Conservation (phyloP, 116 monocot species). For the Cymodocea nodosa region DNA sequence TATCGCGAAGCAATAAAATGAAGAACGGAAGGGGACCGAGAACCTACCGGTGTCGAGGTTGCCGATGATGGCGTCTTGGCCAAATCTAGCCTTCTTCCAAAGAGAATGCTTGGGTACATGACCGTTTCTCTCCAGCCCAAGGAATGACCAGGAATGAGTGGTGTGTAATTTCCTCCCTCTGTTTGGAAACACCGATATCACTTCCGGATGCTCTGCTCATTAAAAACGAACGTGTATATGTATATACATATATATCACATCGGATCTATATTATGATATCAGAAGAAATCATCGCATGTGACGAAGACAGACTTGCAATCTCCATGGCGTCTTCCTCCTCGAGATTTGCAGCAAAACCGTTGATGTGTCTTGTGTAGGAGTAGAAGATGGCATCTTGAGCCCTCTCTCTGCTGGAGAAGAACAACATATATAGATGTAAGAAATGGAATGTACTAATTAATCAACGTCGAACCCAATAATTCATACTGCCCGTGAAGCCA, state of each 20-base stretch:
- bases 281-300: background rate
- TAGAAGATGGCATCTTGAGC: slow-evolving; percentile 56
- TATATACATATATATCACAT: background rate
- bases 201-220: slow-evolving; percentile 31
- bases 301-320: slow-evolving; percentile 28
- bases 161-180: slow-evolving; percentile 37
- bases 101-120: slow-evolving; percentile 22
- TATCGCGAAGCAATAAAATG: background rate
- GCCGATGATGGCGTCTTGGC: slow-evolving; percentile 13
- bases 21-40: background rate
- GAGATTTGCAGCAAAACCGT: slow-evolving; percentile 61
- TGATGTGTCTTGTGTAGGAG: slow-evolving; percentile 59
- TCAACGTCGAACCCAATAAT: too few species aligned
- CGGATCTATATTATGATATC: too few species aligned
- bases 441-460: background rate
- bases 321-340: slow-evolving; percentile 36
- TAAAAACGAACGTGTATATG: slow-evolving; percentile 16
- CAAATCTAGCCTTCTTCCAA: slow-evolving; percentile 26
- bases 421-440: background rate
- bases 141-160: slow-evolving; percentile 56
- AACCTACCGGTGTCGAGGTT: slow-evolving; percentile 17
- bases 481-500: too few species aligned
- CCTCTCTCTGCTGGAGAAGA: slow-evolving; percentile 29
- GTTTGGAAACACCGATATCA: slow-evolving; percentile 51
- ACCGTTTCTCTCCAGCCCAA: slow-evolving; percentile 42